These are phyloP conservation scores for Diaporthe amygdali DNA, from an alignment of 2,329 filamentous ascomycete species.

Conservation along the genomic window DNA sequence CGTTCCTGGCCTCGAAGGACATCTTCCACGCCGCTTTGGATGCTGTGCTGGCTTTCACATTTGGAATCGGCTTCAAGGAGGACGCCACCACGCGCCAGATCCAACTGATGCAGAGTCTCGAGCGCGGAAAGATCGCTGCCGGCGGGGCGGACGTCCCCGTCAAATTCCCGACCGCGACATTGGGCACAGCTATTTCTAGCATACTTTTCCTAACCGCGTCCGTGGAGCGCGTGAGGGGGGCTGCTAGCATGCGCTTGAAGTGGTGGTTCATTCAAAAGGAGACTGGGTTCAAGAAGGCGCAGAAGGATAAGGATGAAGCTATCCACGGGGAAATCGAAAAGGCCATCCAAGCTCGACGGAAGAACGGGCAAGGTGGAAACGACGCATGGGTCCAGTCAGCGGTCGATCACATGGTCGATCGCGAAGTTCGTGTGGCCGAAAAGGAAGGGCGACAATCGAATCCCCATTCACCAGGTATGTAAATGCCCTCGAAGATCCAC, in stretches of 20 bases:
- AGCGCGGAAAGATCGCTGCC: neutral
- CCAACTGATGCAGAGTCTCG: neutral
- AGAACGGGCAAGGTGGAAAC: neutral
- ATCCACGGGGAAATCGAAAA: slow-evolving; percentile 9
- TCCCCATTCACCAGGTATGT: slow-evolving; percentile 8
- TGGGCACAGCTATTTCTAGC: neutral
- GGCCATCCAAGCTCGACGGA: neutral
- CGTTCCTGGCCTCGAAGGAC: slow-evolving; percentile 39
- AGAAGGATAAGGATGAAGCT: neutral
- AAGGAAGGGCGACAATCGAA: slow-evolving; percentile 17
- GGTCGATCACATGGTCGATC: slow-evolving; percentile 16
- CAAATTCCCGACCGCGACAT: neutral
- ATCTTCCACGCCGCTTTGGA: slow-evolving; percentile 40
- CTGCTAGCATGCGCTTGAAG: neutral
- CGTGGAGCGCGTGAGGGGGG: neutral
- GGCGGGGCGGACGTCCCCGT: neutral
- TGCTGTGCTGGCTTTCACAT: slow-evolving; percentile 41
- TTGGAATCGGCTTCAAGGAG: slow-evolving; percentile 30
- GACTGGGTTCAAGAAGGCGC: neutral
- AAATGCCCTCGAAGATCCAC: neutral
- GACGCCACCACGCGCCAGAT: neutral
- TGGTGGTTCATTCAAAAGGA: slow-evolving; percentile 1
- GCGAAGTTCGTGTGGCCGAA: slow-evolving; percentile 3
- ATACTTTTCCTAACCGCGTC: neutral
- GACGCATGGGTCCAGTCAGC: slow-evolving; percentile 22